phyloP scores from a whole-genome alignment of 1,139 yeast species.

The Eremothecium cymbalariae region DNA sequence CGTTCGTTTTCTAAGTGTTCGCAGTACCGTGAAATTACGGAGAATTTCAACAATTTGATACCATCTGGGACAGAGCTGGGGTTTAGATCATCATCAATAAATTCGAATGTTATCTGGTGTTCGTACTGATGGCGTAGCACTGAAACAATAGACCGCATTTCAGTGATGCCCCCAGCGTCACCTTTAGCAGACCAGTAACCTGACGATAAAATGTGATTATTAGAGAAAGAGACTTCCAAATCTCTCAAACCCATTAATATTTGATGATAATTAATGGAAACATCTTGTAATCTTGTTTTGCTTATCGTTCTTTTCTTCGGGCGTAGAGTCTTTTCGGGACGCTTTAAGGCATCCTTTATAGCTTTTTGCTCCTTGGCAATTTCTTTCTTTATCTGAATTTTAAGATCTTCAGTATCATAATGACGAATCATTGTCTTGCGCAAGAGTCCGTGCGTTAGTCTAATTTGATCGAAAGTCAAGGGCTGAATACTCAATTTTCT shows the following conservation, averaged over 20 bases:
- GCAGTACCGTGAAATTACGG: constrained; percentile 5
- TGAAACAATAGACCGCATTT: constrained; percentile 4
- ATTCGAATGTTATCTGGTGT: constrained; percentile 2
- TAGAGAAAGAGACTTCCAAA: constrained; percentile 1
- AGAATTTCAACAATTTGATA: constrained; percentile 3
- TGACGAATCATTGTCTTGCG: constrained; percentile 6
- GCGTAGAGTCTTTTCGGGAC: constrained; percentile 2
- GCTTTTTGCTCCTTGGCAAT: constrained; percentile 5
- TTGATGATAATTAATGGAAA: constrained; percentile 2
- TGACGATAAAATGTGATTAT: constrained; percentile 4
- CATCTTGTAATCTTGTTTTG: constrained; percentile 5
- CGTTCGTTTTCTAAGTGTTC: constrained; percentile 4
- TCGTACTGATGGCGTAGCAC: constrained; percentile 5
- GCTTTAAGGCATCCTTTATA: constrained; percentile 5
- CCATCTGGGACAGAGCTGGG: constrained; percentile 1
- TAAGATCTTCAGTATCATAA: constrained; percentile 6
- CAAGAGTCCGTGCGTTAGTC: constrained; percentile 4
- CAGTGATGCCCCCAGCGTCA: neutral
- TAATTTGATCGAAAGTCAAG: constrained; percentile 3
- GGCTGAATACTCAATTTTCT: constrained; percentile 5
- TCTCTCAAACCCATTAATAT: constrained; percentile 2
- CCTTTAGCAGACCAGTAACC: constrained; percentile 5
- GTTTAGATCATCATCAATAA: constrained; percentile 3
- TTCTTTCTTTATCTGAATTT: constrained; percentile 6
- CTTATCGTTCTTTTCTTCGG: constrained; percentile 5